phyloP scores from a whole-genome alignment of 345 rosid species.

The Ceriops tagal region DNA sequence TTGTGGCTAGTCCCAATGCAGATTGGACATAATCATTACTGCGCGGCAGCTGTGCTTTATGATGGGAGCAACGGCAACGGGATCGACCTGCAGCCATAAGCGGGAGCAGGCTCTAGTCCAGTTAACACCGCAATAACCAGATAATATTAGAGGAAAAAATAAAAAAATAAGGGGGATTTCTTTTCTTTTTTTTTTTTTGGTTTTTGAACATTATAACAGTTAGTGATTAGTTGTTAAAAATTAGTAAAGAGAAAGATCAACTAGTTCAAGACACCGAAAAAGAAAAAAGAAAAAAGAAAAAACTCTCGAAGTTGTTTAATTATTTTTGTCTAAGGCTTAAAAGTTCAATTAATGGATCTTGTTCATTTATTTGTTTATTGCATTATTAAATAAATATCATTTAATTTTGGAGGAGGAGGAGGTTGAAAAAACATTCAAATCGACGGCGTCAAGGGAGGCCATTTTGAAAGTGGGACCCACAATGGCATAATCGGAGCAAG shows the following conservation, averaged over 20 bases:
- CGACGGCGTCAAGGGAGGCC: constrained; percentile 14
- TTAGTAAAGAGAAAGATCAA: too few relatives aligned
- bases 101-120: background rate
- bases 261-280: too few relatives aligned
- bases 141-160: background rate
- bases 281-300: too few relatives aligned
- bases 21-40: background rate
- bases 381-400: too few relatives aligned
- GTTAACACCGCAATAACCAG: background rate
- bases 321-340: too few relatives aligned
- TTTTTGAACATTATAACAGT: too few relatives aligned
- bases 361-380: too few relatives aligned
- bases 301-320: too few relatives aligned
- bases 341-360: too few relatives aligned
- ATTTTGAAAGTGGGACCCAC: background rate
- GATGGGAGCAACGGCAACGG: background rate
- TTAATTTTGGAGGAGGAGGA: background rate
- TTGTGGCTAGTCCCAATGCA: too few relatives aligned
- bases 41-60: background rate
- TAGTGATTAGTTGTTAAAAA: too few relatives aligned
- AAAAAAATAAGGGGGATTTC: background rate
- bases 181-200: too few relatives aligned
- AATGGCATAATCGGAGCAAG: background rate
- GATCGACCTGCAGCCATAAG: background rate
- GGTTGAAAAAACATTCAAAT: background rate